phyloP scores from a whole-genome alignment of 139 green algal genomes.

The Chlamydomonas schloesseri region DNA sequence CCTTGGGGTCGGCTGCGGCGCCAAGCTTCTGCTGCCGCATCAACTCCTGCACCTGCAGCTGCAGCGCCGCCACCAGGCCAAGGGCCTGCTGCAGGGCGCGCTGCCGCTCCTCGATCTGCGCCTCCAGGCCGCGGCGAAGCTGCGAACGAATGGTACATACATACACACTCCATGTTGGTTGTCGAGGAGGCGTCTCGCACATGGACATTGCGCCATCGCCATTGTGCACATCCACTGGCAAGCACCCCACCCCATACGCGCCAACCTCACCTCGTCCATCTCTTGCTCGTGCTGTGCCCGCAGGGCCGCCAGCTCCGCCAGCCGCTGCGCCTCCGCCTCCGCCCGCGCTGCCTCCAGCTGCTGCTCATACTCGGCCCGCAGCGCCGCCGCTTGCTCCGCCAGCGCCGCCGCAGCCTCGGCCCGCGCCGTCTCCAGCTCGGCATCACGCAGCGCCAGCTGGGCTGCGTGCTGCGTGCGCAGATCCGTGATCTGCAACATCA shows the following conservation, averaged over 20 bases:
- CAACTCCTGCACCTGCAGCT: slow-evolving; percentile 3
- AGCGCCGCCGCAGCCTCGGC: neutral
- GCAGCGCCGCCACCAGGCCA: slow-evolving; percentile 18
- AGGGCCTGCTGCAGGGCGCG: slow-evolving; percentile 9
- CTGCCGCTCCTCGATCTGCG: slow-evolving; percentile 3
- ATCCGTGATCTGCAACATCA: neutral
- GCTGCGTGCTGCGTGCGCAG: slow-evolving; percentile 25
- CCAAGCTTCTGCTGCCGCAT: neutral
- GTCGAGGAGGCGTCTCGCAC: neutral
- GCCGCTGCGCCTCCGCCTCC: neutral
- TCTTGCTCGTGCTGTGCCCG: neutral
- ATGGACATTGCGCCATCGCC: neutral
- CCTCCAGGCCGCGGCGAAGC: slow-evolving; percentile 4
- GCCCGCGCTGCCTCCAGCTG: neutral
- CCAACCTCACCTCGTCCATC: neutral
- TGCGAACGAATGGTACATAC: neutral
- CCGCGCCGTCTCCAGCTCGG: neutral
- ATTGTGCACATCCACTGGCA: too few species aligned
- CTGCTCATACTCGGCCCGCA: neutral
- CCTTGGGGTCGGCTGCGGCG: neutral
- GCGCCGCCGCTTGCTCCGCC: neutral
- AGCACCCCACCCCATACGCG: too few species aligned
- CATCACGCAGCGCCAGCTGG: slow-evolving; percentile 12
- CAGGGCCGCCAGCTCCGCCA: neutral
- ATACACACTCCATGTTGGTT: neutral